Conservation (phyloP, 306 rosid genomes). For the Corylus avellana region DNA sequence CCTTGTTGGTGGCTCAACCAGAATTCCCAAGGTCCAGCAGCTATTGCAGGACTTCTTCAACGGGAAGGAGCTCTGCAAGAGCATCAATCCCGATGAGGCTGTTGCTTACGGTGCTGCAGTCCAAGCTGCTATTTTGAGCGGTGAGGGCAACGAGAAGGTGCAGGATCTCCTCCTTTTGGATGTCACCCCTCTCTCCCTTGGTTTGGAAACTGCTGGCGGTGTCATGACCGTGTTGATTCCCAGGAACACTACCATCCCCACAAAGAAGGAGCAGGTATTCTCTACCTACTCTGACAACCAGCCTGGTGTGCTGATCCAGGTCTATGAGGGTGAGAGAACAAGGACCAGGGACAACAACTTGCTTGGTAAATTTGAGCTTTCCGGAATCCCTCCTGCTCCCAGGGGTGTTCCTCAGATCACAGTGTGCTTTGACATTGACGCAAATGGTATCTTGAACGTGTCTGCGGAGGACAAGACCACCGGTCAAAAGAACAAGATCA, state of each 20-base stretch:
- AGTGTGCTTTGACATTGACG: constrained; percentile 76
- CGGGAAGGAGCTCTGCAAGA: constrained; percentile 73
- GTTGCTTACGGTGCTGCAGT: constrained; percentile 79
- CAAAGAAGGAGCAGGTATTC: constrained; percentile 79
- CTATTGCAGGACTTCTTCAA: constrained; percentile 62
- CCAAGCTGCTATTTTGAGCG: constrained; percentile 66
- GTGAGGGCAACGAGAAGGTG: constrained; percentile 81
- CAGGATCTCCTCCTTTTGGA: constrained; percentile 72
- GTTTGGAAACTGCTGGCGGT: constrained; percentile 79
- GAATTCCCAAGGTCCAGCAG: constrained; percentile 75
- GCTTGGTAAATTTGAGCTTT: constrained; percentile 74
- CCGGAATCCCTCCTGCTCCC: constrained; percentile 82
- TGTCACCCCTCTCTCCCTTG: constrained; percentile 66
- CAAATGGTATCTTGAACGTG: constrained; percentile 75
- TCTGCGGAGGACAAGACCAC: constrained; percentile 77
- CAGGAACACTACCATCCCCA: constrained; percentile 75
- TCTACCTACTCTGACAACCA: constrained; percentile 79
- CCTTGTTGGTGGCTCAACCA: constrained; percentile 73
- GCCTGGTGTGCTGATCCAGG: constrained; percentile 81
- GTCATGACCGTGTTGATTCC: constrained; percentile 76
- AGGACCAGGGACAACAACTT: constrained; percentile 71
- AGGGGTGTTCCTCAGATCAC: constrained; percentile 80
- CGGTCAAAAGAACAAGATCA: constrained; percentile 74
- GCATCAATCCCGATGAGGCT: constrained; percentile 75
- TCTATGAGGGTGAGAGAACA: constrained; percentile 71